Evolutionary conservation across 1,284 basidiomycete species (phyloP).

Genomic region (Sporisorium scitamineum): DNA sequence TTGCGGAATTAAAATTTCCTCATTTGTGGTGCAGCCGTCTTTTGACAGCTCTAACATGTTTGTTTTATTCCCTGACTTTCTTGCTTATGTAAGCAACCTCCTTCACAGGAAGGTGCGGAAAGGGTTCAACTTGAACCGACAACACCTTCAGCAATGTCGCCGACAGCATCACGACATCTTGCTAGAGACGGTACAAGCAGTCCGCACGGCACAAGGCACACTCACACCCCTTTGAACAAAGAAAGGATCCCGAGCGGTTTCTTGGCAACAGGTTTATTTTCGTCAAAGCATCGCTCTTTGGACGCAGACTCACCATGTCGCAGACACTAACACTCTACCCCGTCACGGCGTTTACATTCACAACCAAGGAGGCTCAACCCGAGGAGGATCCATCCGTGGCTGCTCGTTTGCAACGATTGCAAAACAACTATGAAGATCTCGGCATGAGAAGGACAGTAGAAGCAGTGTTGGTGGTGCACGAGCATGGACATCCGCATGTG

Average conservation of each 20-base stretch:
- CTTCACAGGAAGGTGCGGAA: background rate
- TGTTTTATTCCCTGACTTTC: too few relatives aligned
- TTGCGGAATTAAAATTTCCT: background rate
- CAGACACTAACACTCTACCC: constrained; percentile 73
- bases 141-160: background rate
- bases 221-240: too few relatives aligned
- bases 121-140: constrained; percentile 1
- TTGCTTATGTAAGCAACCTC: constrained; percentile 7
- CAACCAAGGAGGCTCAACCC: constrained; percentile 92
- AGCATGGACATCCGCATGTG: constrained; percentile 77
- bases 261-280: background rate
- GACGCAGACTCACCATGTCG: constrained; percentile 36
- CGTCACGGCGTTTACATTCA: constrained; percentile 88
- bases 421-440: constrained; percentile 96
- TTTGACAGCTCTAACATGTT: background rate
- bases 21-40: background rate
- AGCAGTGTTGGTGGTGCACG: constrained; percentile 93
- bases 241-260: background rate
- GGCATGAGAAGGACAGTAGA: constrained; percentile 93
- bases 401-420: constrained; percentile 70
- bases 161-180: background rate
- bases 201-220: background rate
- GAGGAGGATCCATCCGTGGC: constrained; percentile 96
- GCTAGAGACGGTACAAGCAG: background rate
- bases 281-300: background rate